Evolutionary conservation across 148 eudicot genomes (phyloP).

Genomic region (Polygonum maritimum): DNA sequence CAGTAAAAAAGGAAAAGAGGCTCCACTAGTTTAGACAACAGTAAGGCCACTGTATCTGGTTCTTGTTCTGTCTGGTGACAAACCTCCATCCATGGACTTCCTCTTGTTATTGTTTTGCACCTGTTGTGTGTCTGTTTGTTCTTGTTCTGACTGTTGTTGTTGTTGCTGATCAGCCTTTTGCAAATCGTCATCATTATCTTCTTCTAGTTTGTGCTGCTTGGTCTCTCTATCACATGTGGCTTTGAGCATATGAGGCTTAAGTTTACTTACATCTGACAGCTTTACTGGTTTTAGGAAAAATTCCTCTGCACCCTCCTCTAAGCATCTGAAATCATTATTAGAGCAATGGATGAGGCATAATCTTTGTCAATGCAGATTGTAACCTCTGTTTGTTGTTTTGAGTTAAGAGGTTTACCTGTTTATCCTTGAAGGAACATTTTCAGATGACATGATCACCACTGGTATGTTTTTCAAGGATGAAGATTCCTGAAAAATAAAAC

Average conservation of each 20-base stretch:
- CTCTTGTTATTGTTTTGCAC: conserved; percentile 46
- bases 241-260: conserved; percentile 72
- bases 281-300: conserved; percentile 86
- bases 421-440: conserved; percentile 90
- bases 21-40: conserved; percentile 29
- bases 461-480: conserved; percentile 77
- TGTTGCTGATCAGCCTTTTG: conserved; percentile 7
- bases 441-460: conserved; percentile 96
- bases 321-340: conserved; percentile 43
- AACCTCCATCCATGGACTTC: conserved; percentile 56
- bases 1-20: background rate
- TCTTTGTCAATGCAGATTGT: background rate
- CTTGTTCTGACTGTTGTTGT: background rate
- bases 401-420: conserved; percentile 39
- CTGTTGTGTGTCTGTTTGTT: conserved; percentile 19
- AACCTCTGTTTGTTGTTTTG: background rate
- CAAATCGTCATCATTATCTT: conserved; percentile 5
- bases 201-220: conserved; percentile 11
- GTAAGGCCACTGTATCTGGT: conserved; percentile 67
- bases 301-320: conserved; percentile 94
- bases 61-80: conserved; percentile 66
- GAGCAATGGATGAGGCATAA: background rate
- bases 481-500: conserved; percentile 49
- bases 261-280: conserved; percentile 68
- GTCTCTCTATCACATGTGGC: conserved; percentile 35